Evolutionary conservation across 1,139 yeast genomes (phyloP), one percentile per base, ranked within the genome.

Genomic region (Diutina catenulata): DNA sequence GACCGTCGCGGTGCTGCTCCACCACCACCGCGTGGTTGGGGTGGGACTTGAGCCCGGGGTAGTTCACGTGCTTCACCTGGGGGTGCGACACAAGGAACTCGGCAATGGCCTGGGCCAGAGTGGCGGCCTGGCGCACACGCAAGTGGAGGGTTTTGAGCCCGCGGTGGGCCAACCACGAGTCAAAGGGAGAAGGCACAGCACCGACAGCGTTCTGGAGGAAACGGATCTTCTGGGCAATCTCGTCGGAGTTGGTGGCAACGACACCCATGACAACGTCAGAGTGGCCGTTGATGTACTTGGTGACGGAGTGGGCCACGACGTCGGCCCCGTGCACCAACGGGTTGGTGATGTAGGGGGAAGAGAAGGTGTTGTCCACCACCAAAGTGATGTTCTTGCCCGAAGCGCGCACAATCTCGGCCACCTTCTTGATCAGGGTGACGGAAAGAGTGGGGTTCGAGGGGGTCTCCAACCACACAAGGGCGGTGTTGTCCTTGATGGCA

Each of bases 361-460:
- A 70, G 72, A 88, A 87, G 26, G 97, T 88, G 68, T 91, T 83
- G 67, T 88, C 97, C 42, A 86, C 95, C 31, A 80, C 94, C 47
- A 84, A 68, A 41, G 69, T 56, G 44, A 83, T 66, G 45, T 62
- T 60, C 26, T 53, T 57, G 50, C 76, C 67, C 50, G 68, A 71
- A 24, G 55, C 50, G 47, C 58, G 57, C 49, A 80, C 69, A 43
- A 74, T 61, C 33, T 60, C 51, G 38, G 80, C 70, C 27, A 82
- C 82, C 46, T 64, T 66, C 40, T 67, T 55, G 47, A 83, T 82
- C 56, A 80, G 88, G 38, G 91, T 81, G 42, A 81, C 73, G 40
- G 77, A 64, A 54, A 84, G 69, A 37, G 94, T 83, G 44, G 95
- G 95, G 69, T 84, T 84, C 38, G 93, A 78, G 43, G 94, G 94